Evolutionary conservation across 2,329 filamentous ascomycete species (phyloP).

Genomic region (Cladosporium sp.): DNA sequence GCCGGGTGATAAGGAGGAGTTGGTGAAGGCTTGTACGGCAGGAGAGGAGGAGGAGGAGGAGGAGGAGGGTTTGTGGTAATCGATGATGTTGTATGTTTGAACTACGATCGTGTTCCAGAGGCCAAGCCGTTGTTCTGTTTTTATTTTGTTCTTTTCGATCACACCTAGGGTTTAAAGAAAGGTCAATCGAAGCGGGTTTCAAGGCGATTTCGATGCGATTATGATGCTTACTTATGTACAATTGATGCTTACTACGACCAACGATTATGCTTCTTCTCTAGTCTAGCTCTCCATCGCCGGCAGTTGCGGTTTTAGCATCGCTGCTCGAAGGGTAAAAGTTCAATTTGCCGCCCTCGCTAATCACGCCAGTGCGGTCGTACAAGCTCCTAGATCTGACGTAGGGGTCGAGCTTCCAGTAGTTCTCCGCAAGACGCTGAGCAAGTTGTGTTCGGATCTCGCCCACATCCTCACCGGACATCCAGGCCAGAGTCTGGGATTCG

Average conservation of each 20-base stretch:
- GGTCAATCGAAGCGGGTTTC: neutral
- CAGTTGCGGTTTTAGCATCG: neutral
- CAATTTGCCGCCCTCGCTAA: conserved; percentile 66
- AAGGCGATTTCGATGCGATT: neutral
- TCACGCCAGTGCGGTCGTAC: conserved; percentile 78
- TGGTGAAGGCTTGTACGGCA: neutral
- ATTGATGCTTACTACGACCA: neutral
- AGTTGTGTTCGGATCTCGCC: conserved; percentile 33
- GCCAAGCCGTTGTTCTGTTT: neutral
- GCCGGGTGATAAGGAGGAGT: neutral
- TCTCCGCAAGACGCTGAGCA: conserved; percentile 60
- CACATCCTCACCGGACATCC: conserved; percentile 61
- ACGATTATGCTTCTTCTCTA: neutral
- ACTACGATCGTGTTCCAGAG: neutral
- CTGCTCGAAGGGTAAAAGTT: conserved; percentile 62
- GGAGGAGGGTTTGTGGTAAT: too few species aligned
- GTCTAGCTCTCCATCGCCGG: conserved; percentile 3
- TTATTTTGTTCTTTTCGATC: neutral
- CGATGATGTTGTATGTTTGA: too few species aligned
- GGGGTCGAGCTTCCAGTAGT: conserved; percentile 89
- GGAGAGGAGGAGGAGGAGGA: neutral
- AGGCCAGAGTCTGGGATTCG: conserved; percentile 71
- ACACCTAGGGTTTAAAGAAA: neutral
- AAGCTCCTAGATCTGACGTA: conserved; percentile 79
- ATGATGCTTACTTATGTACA: neutral